Evolutionary conservation across 495 filamentous ascomycete species (phyloP), one percentile per base, ranked within the genome.

Genomic region (Podospora sp.): DNA sequence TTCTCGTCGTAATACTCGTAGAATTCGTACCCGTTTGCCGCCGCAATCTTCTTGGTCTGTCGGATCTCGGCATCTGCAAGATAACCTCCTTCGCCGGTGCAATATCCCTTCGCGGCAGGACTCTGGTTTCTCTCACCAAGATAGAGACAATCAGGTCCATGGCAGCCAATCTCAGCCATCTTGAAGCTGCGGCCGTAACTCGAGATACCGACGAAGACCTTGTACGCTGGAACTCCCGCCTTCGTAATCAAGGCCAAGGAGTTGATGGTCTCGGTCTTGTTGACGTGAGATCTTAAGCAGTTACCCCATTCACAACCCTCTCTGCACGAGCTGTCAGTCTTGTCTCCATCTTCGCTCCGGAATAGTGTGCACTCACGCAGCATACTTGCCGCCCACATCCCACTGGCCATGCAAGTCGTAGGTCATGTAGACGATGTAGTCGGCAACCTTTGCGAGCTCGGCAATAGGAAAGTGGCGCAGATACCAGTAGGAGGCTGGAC

Each of bases 231-330:
- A 2, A 83, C 78, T 18, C 81, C 81, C 1, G 81, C 81, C 65
- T 83, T 83, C 9, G 82, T 84, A 20, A 84, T 75, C 80, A 84
- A 82, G 8, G 75, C 60, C 0, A 84, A 67, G 4, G 77, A 70
- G 24, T 72, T 56, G 26, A 62, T 60, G 1, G 78, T 82, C 70
- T 83, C 79, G 0, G 81, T 82, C 25, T 63, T 20, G 63, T 83
- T 83, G 36, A 82, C 76, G 56, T 83, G 80, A 11, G 70, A 75
- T 22, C 79, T 70, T 12, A 82, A 75, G 68, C 79, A 81, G 61
- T 78, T 80, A 11, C 81, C 78, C 0, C 24, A 49, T 0, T 62
- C 21, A 63, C 82, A 85, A 14, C 77, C 79, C 2, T 61, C 11
- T 69, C 58, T 56, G 1, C 29, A 46, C 24, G 33, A 25, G 63